Percentiles rank a stretch among this genome's conserved stretches.
phyloP scores from a whole-genome alignment of 1,284 basidiomycete species.

The Ceratobasidium sp. region DNA sequence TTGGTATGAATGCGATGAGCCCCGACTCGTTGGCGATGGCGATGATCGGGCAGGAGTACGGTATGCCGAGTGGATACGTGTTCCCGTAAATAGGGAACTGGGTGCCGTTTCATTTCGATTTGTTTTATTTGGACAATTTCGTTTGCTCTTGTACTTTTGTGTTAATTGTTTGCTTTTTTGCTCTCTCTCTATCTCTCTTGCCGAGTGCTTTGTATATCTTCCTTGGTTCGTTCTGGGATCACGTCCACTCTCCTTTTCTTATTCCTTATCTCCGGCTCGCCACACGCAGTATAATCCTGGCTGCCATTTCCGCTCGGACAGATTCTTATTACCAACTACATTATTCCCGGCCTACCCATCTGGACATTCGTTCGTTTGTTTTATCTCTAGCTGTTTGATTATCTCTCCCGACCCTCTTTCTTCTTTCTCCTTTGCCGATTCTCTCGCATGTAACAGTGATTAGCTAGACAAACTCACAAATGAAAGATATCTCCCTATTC shows the following conservation, averaged over 20 bases:
- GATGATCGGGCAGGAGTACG: slow-evolving; percentile 42
- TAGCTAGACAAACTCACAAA: slow-evolving; percentile 19
- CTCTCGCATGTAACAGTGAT: background rate
- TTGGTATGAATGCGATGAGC: slow-evolving; percentile 13
- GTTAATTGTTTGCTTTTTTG: background rate
- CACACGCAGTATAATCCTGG: background rate
- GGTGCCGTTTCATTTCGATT: background rate
- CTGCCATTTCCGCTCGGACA: background rate
- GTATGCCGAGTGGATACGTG: slow-evolving; percentile 10
- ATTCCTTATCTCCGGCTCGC: background rate
- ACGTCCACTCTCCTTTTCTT: background rate
- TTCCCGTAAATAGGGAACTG: background rate
- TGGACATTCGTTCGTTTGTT: slow-evolving; percentile 16
- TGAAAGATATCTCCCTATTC: background rate
- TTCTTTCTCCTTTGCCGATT: slow-evolving; percentile 15
- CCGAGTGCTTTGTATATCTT: background rate
- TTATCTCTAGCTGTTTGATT: slow-evolving; percentile 14
- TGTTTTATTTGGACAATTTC: background rate
- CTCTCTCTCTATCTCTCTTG: too few relatives aligned
- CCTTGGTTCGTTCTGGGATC: background rate
- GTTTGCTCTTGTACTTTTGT: background rate
- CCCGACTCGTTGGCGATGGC: slow-evolving; percentile 21
- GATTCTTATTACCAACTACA: background rate
- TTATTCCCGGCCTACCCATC: background rate
- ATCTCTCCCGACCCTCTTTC: background rate